A percentile compares a stretch with the other conserved stretches of the same genome.
Evolutionary conservation across 352 stramenopile species (phyloP).

Genomic region (Globisporangium uncinulatum): DNA sequence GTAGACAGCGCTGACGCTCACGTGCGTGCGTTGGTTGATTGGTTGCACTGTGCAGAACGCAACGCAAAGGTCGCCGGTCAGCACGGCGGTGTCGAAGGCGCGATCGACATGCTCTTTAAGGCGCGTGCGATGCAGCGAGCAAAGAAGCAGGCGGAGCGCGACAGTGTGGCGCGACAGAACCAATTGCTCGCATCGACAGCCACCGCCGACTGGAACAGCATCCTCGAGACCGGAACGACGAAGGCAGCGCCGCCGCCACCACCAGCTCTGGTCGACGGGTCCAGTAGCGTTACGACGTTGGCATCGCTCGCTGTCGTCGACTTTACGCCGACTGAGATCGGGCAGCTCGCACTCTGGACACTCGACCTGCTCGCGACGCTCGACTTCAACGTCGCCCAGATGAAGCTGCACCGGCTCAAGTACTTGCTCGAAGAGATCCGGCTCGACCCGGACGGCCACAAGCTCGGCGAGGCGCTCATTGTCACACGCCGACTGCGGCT

Average conservation of each 20-base stretch:
- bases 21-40: background rate
- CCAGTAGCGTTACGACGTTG: slow-evolving; percentile 26
- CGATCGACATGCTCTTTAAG: slow-evolving; percentile 52
- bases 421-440: slow-evolving; percentile 70
- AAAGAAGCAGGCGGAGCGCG: slow-evolving; percentile 32
- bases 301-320: slow-evolving; percentile 46
- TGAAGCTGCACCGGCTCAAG: slow-evolving; percentile 70
- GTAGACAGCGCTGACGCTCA: background rate
- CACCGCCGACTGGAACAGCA: slow-evolving; percentile 29
- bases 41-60: slow-evolving; percentile 21
- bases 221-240: slow-evolving; percentile 28
- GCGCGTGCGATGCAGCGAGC: slow-evolving; percentile 52
- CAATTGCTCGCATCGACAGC: slow-evolving; percentile 16
- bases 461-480: slow-evolving; percentile 48
- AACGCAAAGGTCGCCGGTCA: slow-evolving; percentile 59
- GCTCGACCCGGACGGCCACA: slow-evolving; percentile 48
- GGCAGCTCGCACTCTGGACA: slow-evolving; percentile 63
- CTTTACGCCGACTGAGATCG: slow-evolving; percentile 60
- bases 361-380: slow-evolving; percentile 60
- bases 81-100: slow-evolving; percentile 49
- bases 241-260: slow-evolving; percentile 14
- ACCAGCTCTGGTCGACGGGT: slow-evolving; percentile 17
- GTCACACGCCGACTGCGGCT: slow-evolving; percentile 55
- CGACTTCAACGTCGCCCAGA: slow-evolving; percentile 65
- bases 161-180: slow-evolving; percentile 24